phyloP scores from a whole-genome alignment of 2,329 filamentous ascomycete species.

The Fusarium virguliforme region DNA sequence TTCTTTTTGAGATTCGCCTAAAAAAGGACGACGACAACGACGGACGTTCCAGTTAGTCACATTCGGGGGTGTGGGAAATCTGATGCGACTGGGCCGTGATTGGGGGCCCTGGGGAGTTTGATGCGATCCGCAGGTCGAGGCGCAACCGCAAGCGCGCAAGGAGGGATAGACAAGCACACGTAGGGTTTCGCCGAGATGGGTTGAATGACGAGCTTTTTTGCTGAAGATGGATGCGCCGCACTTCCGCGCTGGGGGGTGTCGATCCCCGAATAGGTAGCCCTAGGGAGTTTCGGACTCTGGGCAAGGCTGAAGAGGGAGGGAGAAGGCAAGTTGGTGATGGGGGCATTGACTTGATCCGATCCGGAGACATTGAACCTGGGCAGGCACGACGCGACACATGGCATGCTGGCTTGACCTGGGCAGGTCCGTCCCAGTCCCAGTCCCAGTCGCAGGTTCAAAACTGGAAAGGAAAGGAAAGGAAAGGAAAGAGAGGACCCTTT shows the following conservation, averaged over 20 bases:
- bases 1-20: constrained; percentile 38
- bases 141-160: constrained; percentile 17
- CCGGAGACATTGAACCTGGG: constrained; percentile 3
- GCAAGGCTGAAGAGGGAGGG: constrained; percentile 12
- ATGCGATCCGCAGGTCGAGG: constrained; percentile 48
- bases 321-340: constrained; percentile 16
- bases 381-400: constrained; percentile 39
- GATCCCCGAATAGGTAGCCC: constrained; percentile 34
- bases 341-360: constrained; percentile 27
- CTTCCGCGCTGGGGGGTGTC: constrained; percentile 41
- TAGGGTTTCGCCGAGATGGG: neutral
- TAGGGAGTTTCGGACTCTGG: constrained; percentile 16
- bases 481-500: neutral
- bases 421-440: constrained; percentile 16
- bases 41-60: constrained; percentile 36
- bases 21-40: constrained; percentile 10
- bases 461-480: constrained; percentile 15
- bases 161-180: neutral
- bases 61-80: constrained; percentile 24
- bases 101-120: constrained; percentile 39
- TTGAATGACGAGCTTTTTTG: neutral
- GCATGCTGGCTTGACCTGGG: constrained; percentile 34
- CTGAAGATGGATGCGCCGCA: neutral
- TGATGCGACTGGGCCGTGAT: constrained; percentile 47
- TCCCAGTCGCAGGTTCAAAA: constrained; percentile 44